These are phyloP conservation scores for Fomitopsis palustris DNA, from an alignment of 1,284 basidiomycete genomes.

Conservation along the genomic window DNA sequence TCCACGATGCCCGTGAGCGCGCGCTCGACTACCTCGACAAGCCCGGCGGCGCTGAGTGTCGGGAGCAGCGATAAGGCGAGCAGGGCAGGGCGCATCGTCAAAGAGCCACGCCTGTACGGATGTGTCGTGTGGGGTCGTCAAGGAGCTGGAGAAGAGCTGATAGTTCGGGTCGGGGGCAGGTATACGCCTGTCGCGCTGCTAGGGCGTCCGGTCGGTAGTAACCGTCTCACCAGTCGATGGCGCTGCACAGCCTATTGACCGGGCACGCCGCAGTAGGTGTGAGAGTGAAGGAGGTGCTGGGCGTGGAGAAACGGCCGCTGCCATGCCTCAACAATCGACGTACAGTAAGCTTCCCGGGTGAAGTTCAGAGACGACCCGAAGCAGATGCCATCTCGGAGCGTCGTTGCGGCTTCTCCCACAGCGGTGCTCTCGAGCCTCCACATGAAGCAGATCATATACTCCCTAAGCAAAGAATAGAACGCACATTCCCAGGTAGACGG, in stretches of 20 bases:
- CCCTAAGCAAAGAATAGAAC: too few relatives aligned
- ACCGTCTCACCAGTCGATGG: neutral
- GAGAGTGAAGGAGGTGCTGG: neutral
- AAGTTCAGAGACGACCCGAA: neutral
- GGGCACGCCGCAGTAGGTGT: neutral
- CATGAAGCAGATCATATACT: too few relatives aligned
- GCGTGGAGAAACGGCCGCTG: neutral
- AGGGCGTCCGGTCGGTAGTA: neutral
- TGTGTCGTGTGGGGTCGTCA: neutral
- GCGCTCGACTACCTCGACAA: conserved; percentile 37
- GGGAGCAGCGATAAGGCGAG: conserved; percentile 5
- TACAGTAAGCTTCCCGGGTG: neutral
- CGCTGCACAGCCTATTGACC: neutral
- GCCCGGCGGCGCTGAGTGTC: conserved; percentile 8
- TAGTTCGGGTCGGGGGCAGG: neutral
- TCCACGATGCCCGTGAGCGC: conserved; percentile 39
- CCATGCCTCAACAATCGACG: neutral
- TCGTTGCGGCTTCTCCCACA: too few relatives aligned
- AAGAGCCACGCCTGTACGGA: neutral
- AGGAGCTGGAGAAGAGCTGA: neutral
- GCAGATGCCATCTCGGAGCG: neutral
- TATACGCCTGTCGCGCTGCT: neutral
- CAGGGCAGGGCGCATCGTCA: neutral
- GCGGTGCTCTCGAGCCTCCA: too few relatives aligned
- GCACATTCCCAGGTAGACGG: too few relatives aligned